These are phyloP conservation scores for Calonectria leucothoes DNA, from an alignment of 2,329 filamentous ascomycete species.

Conservation along the genomic window DNA sequence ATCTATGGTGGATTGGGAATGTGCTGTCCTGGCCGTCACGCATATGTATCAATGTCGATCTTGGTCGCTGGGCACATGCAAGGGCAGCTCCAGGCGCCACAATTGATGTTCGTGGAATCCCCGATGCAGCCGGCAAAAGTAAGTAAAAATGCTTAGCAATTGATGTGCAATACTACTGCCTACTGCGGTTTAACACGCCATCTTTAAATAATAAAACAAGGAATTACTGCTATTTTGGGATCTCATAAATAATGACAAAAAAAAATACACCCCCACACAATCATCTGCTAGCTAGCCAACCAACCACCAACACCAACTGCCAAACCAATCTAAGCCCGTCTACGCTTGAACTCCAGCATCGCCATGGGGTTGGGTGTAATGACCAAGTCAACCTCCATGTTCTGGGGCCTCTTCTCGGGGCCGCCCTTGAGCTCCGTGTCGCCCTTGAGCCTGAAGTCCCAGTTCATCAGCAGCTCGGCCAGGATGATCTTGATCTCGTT, in stretches of 20 bases:
- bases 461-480: slow-evolving; percentile 31
- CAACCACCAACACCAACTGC: too few species aligned
- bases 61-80: not conserved
- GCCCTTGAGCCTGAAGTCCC: slow-evolving; percentile 23
- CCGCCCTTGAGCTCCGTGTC: slow-evolving; percentile 16
- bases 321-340: slow-evolving; percentile 1
- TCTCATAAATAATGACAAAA: not conserved
- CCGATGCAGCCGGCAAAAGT: not conserved
- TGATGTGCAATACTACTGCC: not conserved
- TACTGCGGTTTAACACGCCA: not conserved
- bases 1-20: not conserved
- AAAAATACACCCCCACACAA: not conserved
- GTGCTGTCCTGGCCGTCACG: not conserved
- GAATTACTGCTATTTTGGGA: not conserved
- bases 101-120: not conserved
- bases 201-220: not conserved
- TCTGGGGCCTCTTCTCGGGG: slow-evolving; percentile 16
- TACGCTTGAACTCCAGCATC: slow-evolving; percentile 21
- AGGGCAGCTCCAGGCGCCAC: not conserved
- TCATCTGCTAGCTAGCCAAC: too few species aligned
- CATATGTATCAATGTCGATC: not conserved
- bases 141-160: not conserved
- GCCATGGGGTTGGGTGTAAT: slow-evolving; percentile 22
- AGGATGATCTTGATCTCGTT: slow-evolving; percentile 36
- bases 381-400: slow-evolving; percentile 20